Evolutionary conservation across 805 yeast species (phyloP).

Genomic region (Grigorovia transvaalensis): DNA sequence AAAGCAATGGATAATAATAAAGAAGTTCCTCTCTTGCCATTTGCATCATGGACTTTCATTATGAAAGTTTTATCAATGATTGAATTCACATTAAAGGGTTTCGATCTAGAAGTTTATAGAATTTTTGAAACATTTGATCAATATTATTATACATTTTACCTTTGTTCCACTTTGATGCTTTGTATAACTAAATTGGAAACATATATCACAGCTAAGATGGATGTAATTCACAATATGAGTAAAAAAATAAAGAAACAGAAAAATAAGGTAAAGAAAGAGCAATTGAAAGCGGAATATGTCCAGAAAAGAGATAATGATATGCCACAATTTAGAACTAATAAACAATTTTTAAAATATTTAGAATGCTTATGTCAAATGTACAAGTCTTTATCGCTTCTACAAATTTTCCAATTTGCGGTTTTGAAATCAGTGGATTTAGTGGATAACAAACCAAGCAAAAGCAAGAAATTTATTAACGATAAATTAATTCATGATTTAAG

Average conservation of each 20-base stretch:
- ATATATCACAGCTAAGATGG: conserved; percentile 28
- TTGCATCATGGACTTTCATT: conserved; percentile 59
- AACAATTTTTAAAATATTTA: conserved; percentile 18
- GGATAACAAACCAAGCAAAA: conserved; percentile 17
- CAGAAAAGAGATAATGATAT: conserved; percentile 26
- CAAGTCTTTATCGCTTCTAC: conserved; percentile 26
- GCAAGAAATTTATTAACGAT: conserved; percentile 20
- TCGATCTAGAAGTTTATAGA: conserved; percentile 64
- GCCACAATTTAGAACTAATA: conserved; percentile 28
- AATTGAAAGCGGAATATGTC: conserved; percentile 28
- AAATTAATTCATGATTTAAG: conserved; percentile 42
- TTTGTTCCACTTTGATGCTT: conserved; percentile 39
- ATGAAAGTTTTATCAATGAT: conserved; percentile 62
- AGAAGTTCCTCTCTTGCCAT: conserved; percentile 42
- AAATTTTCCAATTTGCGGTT: conserved; percentile 26
- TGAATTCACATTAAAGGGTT: conserved; percentile 60
- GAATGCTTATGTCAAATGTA: conserved; percentile 16
- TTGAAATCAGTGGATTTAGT: conserved; percentile 19
- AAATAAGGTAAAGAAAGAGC: conserved; percentile 41
- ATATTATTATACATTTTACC: conserved; percentile 55
- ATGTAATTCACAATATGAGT: conserved; percentile 25
- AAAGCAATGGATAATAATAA: conserved; percentile 8
- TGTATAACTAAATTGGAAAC: conserved; percentile 29
- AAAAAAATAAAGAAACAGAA: conserved; percentile 38
- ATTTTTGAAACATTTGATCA: conserved; percentile 57